These are phyloP conservation scores for Myxozyma sirexii DNA, from an alignment of 805 yeast species.

Conservation along the genomic window DNA sequence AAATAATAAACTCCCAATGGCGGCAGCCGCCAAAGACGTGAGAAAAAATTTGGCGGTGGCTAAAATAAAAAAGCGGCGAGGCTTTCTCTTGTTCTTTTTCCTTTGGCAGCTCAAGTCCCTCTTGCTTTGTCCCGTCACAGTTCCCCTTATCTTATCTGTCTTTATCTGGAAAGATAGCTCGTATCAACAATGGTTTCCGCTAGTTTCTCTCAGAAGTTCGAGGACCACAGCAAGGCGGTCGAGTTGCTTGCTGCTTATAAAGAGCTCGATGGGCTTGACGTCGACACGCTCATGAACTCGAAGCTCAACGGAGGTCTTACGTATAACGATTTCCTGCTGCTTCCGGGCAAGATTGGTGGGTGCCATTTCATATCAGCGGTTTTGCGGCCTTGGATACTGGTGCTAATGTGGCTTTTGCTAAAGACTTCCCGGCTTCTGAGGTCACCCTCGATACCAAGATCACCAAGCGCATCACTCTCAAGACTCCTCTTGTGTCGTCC, in stretches of 20 bases:
- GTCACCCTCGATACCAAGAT: conserved; percentile 83
- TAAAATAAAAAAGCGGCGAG: neutral
- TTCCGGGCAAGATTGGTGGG: conserved; percentile 82
- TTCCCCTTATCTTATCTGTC: neutral
- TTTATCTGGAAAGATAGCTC: neutral
- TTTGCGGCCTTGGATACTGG: no score
- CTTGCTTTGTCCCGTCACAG: no score
- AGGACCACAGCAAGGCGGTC: conserved; percentile 52
- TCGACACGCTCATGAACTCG: conserved; percentile 86
- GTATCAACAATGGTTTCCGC: conserved; percentile 25
- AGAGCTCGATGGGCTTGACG: conserved; percentile 81
- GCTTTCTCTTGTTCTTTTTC: no score
- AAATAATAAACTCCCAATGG: neutral
- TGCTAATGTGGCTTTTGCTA: neutral
- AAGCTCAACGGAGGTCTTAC: conserved; percentile 91
- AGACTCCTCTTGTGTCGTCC: conserved; percentile 93
- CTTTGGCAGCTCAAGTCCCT: no score
- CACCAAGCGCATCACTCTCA: conserved; percentile 88
- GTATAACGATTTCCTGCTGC: conserved; percentile 91
- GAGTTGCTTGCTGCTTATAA: conserved; percentile 66
- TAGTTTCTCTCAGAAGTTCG: conserved; percentile 23
- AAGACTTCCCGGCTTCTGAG: conserved; percentile 72
- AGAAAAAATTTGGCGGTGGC: neutral
- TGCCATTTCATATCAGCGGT: no score
- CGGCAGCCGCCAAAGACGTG: neutral